Percentiles rank a stretch among this genome's conserved stretches.
Evolutionary conservation across 179 eudicot genomes (phyloP).

Genomic region (Patellifolia procumbens): DNA sequence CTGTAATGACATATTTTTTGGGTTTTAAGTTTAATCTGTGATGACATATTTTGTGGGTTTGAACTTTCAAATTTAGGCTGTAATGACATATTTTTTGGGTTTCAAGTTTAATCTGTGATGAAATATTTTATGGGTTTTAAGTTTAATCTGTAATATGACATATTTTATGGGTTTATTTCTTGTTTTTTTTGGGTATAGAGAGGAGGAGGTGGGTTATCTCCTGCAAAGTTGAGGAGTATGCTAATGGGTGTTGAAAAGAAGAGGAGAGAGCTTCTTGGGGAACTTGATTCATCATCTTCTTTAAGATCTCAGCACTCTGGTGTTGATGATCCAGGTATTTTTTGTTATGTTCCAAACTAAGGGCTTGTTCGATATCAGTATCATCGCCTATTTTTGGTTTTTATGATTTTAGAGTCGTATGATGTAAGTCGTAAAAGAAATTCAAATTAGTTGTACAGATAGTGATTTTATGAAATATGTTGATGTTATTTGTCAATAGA

Average conservation of each 20-base stretch:
- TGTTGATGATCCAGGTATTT: conserved; percentile 46
- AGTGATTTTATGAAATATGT: background rate
- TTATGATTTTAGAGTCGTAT: no score
- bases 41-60: conserved; percentile 3
- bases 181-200: conserved; percentile 22
- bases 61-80: background rate
- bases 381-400: background rate
- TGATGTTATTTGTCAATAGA: background rate
- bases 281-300: conserved; percentile 43
- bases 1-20: background rate
- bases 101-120: background rate
- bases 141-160: background rate
- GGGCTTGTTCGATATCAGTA: no score
- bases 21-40: background rate
- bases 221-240: conserved; percentile 62
- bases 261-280: conserved; percentile 38
- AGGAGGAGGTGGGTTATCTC: conserved; percentile 48
- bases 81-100: background rate
- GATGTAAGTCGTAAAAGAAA: background rate
- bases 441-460: background rate
- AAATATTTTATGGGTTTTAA: conserved; percentile 6
- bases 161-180: conserved; percentile 12
- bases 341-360: no score
- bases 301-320: conserved; percentile 52
- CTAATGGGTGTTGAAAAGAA: conserved; percentile 49